A percentile compares a stretch with the other conserved stretches of the same genome.
Evolutionary conservation across 2,329 filamentous ascomycete species (phyloP).

Genomic region (Apiospora sp.): DNA sequence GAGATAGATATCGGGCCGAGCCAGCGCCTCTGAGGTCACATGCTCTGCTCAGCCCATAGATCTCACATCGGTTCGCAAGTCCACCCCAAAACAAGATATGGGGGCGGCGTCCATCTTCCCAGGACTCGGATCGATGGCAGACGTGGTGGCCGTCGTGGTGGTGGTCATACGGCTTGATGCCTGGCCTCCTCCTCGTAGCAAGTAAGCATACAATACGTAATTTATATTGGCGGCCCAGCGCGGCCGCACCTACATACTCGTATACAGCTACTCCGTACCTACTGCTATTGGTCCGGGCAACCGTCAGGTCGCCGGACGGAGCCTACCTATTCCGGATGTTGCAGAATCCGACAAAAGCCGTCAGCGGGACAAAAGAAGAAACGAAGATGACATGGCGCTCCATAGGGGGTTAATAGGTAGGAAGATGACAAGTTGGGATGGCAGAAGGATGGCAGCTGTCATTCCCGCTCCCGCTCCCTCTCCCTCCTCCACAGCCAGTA

Average conservation of each 20-base stretch:
- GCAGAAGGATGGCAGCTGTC: neutral
- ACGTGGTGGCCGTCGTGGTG: neutral
- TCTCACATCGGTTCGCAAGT: neutral
- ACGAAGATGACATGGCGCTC: neutral
- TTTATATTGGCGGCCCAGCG: neutral
- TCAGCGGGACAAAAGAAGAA: neutral
- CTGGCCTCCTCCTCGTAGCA: neutral
- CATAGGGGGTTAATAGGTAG: neutral
- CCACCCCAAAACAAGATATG: neutral
- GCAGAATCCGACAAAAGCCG: neutral
- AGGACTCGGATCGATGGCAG: neutral
- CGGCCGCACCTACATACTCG: neutral
- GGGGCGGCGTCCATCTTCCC: neutral
- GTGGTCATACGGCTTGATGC: neutral
- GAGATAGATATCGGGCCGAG: conserved; percentile 1
- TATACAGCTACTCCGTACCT: neutral
- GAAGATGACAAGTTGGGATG: neutral
- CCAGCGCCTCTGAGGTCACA: neutral
- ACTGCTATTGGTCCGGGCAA: neutral
- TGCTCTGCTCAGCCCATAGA: neutral
- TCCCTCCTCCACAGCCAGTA: no score
- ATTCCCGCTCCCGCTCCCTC: neutral
- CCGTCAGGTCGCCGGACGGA: neutral
- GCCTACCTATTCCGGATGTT: neutral
- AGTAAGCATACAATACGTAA: neutral